A percentile compares a stretch with the other conserved stretches of the same genome.
Conservation (phyloP, 352 stramenopile genomes). For the Phytophthora rubi region DNA sequence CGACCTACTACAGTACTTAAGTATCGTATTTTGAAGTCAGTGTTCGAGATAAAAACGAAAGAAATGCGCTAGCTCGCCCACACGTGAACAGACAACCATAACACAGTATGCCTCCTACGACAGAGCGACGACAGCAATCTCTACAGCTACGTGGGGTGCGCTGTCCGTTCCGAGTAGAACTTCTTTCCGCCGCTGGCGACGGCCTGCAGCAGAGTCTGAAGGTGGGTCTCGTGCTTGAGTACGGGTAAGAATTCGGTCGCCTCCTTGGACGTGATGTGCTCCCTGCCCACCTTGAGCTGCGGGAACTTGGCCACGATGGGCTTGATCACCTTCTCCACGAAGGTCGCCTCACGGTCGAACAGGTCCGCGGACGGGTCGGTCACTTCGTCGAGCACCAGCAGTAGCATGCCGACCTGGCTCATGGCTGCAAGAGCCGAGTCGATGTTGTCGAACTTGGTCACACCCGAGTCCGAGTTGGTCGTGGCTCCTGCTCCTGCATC, state of each 20-base stretch:
- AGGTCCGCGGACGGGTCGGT: slow-evolving; percentile 95
- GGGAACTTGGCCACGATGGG: slow-evolving; percentile 94
- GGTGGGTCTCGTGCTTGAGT: slow-evolving; percentile 96
- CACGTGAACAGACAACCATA: slow-evolving; percentile 21
- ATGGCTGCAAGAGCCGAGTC: slow-evolving; percentile 85
- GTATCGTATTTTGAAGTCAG: slow-evolving; percentile 65
- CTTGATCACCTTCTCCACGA: slow-evolving; percentile 96
- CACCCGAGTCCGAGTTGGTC: slow-evolving; percentile 98
- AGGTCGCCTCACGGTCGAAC: slow-evolving; percentile 97
- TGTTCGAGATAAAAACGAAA: slow-evolving; percentile 71
- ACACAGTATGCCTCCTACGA: slow-evolving; percentile 22
- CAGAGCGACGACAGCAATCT: slow-evolving; percentile 3
- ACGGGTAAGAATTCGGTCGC: slow-evolving; percentile 98
- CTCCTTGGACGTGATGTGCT: slow-evolving; percentile 98
- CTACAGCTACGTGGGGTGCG: slow-evolving; percentile 70
- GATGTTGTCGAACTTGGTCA: slow-evolving; percentile 96
- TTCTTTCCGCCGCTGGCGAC: slow-evolving; percentile 93
- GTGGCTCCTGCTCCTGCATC: slow-evolving; percentile 90
- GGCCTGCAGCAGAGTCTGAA: slow-evolving; percentile 90
- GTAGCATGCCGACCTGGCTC: slow-evolving; percentile 88
- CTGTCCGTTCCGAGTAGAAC: slow-evolving; percentile 99
- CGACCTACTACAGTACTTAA: slow-evolving; percentile 13
- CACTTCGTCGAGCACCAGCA: slow-evolving; percentile 97
- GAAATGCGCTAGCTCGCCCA: slow-evolving; percentile 42
- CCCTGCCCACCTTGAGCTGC: slow-evolving; percentile 98